A percentile compares a stretch with the other conserved stretches of the same genome.
phyloP scores from a whole-genome alignment of 78 protist genomes.

The Pigoraptor vietnamica region DNA sequence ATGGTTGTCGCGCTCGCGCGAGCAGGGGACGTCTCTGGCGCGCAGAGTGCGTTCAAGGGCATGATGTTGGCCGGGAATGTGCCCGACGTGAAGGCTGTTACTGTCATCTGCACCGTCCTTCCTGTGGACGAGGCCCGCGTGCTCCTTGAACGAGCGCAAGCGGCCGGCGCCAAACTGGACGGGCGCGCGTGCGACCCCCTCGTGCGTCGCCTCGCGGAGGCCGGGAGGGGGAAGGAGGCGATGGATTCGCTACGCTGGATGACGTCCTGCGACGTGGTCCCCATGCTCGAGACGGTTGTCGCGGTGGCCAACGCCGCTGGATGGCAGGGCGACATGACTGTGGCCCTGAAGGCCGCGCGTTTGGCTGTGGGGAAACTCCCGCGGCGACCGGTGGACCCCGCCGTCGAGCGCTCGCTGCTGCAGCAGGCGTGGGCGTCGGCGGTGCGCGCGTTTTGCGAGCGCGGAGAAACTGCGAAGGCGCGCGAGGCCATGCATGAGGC shows the following conservation, averaged over 20 bases:
- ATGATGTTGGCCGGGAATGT: no score
- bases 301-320: no score
- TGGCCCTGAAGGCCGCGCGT: background rate
- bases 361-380: background rate
- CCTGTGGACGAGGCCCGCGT: background rate
- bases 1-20: no score
- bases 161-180: background rate
- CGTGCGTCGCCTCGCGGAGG: background rate
- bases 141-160: background rate
- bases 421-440: background rate
- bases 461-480: background rate
- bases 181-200: background rate
- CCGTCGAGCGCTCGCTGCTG: background rate
- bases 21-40: no score
- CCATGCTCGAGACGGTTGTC: no score
- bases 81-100: no score
- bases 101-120: no score
- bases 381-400: background rate
- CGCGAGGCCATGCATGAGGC: background rate
- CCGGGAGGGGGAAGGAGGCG: background rate
- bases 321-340: no score
- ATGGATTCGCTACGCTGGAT: background rate
- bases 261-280: background rate
- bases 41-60: no score
- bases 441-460: background rate